phyloP scores from a whole-genome alignment of 179 eudicot genomes.

The Camellia oleifera region DNA sequence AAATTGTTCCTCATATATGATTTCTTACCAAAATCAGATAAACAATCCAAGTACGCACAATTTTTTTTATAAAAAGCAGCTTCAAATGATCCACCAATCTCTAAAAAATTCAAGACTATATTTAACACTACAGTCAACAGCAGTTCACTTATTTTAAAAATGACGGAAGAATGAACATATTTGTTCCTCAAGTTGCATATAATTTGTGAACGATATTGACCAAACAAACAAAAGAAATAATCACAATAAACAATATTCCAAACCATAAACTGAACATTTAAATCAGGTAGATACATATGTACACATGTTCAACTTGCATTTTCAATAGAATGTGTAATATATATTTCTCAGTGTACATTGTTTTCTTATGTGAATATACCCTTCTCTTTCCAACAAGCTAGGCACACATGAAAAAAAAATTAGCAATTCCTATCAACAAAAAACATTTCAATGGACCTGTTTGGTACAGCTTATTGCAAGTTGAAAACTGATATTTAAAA shows the following conservation, averaged over 20 bases:
- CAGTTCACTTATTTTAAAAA: background rate
- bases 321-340: background rate
- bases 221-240: too few species aligned
- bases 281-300: too few species aligned
- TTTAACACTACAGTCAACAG: background rate
- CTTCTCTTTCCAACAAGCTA: background rate
- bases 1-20: background rate
- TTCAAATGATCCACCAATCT: background rate
- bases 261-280: too few species aligned
- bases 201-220: background rate
- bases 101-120: background rate
- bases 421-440: background rate
- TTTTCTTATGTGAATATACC: background rate
- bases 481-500: too few species aligned
- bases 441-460: background rate
- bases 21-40: background rate
- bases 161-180: slow-evolving; percentile 1
- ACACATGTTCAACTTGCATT: background rate
- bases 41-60: background rate
- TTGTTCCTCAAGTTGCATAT: background rate
- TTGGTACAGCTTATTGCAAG: too few species aligned
- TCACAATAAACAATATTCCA: too few species aligned
- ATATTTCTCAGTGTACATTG: background rate
- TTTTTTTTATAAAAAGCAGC: background rate
- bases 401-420: background rate